Evolutionary conservation across 805 yeast genomes (phyloP), one percentile per base, ranked within the genome.

Genomic region (Allodekkera sacchari): DNA sequence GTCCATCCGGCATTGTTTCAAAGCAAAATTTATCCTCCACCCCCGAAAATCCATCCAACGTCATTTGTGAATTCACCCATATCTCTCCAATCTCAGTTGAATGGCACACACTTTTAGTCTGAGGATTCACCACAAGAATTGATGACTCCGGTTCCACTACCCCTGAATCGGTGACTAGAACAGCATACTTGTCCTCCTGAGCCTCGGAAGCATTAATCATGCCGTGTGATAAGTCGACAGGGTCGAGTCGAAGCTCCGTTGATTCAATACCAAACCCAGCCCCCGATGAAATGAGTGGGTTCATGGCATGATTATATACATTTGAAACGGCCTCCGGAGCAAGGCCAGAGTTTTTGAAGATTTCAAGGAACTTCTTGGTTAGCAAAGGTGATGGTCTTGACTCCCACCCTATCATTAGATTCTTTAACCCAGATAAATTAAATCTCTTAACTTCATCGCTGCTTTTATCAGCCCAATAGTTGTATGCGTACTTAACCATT

Each of bases 71-170:
- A 41, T 83, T 74, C 2, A 89, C 94, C 97, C 97, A 92, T 24
- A 92, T 85, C 57, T 92, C 99, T 21, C 99, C 99, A 53, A 74
- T 77, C 54, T 92, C 98, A 6, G 97, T 96, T 31, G 77, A 78
- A 36, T 71, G 74, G 50, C 98, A 89, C 9, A 87, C 61, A 33
- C 64, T 61, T 27, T 70, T 56, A 0, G 96, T 89, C 50, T 92
- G 96, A 1, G 98, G 98, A 43, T 92, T 92, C 3, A 92, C 96
- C 37, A 92, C 82, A 1, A 94, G 92, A 21, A 92, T 74, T 48
- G 88, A 95, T 0, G 97, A 84, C 50, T 94, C 83, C 7, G 87
- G 88, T 1, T 96, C 94, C 0, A 88, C 96, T 67, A 89, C 82
- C 9, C 99, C 99, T 0, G 95, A 83, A 48, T 92, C 98, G 49